Evolutionary conservation across 2,329 filamentous ascomycete species (phyloP).

Genomic region (Alternaria sp.): DNA sequence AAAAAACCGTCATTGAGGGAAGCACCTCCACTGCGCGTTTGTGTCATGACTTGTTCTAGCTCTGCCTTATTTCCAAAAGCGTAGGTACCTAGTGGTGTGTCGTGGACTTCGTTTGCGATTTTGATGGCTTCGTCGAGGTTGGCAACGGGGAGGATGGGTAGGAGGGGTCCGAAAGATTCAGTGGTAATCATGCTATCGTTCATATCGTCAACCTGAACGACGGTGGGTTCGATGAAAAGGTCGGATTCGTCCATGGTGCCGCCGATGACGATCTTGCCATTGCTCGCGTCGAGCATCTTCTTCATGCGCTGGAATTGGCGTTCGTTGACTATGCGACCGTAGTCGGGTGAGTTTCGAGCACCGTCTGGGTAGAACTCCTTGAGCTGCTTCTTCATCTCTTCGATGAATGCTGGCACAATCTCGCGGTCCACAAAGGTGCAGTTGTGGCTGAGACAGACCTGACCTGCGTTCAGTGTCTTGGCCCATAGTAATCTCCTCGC

Average conservation of each 20-base stretch:
- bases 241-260: constrained; percentile 81
- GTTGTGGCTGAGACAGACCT: constrained; percentile 93
- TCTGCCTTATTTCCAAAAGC: constrained; percentile 85
- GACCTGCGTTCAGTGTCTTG: constrained; percentile 85
- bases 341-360: constrained; percentile 78
- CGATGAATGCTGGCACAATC: constrained; percentile 74
- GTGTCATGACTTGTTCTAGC: constrained; percentile 67
- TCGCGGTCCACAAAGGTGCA: constrained; percentile 85
- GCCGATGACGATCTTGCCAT: constrained; percentile 86
- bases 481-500: constrained; percentile 88
- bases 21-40: constrained; percentile 62
- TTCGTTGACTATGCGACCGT: constrained; percentile 80
- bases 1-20: constrained; percentile 68
- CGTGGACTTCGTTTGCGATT: constrained; percentile 80
- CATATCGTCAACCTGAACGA: constrained; percentile 79
- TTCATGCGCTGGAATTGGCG: constrained; percentile 83
- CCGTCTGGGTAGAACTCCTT: constrained; percentile 86
- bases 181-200: constrained; percentile 81
- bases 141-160: constrained; percentile 80
- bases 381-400: constrained; percentile 74
- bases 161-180: constrained; percentile 93
- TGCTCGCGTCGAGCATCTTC: constrained; percentile 84
- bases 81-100: constrained; percentile 84
- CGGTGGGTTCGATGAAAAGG: constrained; percentile 88
- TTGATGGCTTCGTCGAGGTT: constrained; percentile 85